A percentile compares a stretch with the other conserved stretches of the same genome.
Conservation (phyloP, 1,139 yeast species). For the Hyphopichia fennica region DNA sequence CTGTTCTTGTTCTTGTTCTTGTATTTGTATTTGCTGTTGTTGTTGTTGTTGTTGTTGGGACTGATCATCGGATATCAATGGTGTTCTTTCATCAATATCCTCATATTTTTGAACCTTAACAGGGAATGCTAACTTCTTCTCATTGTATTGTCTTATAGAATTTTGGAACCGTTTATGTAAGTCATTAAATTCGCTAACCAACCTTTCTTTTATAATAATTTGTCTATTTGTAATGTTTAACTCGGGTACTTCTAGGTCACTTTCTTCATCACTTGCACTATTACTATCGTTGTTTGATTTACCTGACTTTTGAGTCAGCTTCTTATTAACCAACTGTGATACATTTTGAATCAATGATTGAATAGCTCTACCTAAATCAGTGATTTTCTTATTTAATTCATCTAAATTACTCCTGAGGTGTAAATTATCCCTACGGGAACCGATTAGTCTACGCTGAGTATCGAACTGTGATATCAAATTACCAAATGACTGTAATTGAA, state of each 20-base stretch:
- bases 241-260: constrained; percentile 5
- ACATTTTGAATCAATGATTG: constrained; percentile 30
- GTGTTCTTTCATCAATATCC: constrained; percentile 23
- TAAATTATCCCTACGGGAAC: constrained; percentile 53
- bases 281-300: background rate
- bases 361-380: constrained; percentile 34
- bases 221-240: constrained; percentile 35
- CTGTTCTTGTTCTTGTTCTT: constrained; percentile 35
- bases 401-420: constrained; percentile 43
- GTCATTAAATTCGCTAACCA: constrained; percentile 37
- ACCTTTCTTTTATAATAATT: constrained; percentile 39
- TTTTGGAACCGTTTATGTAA: constrained; percentile 36
- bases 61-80: constrained; percentile 19
- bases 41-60: constrained; percentile 15
- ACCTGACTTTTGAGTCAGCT: constrained; percentile 12
- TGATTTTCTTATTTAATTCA: constrained; percentile 23
- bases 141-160: constrained; percentile 28
- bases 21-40: constrained; percentile 27
- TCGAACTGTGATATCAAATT: constrained; percentile 50
- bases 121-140: constrained; percentile 29
- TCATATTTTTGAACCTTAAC: constrained; percentile 12
- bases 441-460: constrained; percentile 49
- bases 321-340: constrained; percentile 34
- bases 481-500: constrained; percentile 51
- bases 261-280: background rate